Percentiles rank a stretch among this genome's conserved stretches.
These are phyloP conservation scores for Pestalotiopsis sp. DNA, from an alignment of 2,329 filamentous ascomycete genomes.

Conservation along the genomic window DNA sequence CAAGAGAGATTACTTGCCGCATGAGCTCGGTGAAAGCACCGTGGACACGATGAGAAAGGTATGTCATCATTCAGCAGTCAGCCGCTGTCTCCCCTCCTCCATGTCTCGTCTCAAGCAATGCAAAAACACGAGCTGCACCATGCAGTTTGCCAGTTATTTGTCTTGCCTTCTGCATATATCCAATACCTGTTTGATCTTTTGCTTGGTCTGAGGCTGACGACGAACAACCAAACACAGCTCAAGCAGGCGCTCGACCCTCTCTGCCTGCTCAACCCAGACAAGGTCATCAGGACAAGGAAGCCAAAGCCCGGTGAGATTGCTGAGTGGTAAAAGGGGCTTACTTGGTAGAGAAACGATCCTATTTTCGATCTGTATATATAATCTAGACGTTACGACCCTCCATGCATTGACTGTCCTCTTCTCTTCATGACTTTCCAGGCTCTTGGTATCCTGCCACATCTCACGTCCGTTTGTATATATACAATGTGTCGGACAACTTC, in stretches of 20 bases:
- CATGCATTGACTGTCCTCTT: not conserved
- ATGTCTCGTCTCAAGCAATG: not conserved
- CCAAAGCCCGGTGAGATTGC: conserved; percentile 50
- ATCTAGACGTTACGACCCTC: not conserved
- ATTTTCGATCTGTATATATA: not conserved
- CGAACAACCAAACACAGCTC: conserved; percentile 50
- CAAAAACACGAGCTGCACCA: not conserved
- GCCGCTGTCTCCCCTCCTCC: not conserved
- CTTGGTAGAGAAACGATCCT: not conserved
- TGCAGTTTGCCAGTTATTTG: not conserved
- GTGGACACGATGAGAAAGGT: conserved; percentile 85
- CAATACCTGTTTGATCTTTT: not conserved
- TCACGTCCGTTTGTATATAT: no score
- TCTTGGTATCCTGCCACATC: no score
- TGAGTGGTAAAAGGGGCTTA: conserved; percentile 39
- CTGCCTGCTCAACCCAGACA: conserved; percentile 70
- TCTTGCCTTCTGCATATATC: not conserved
- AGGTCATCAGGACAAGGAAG: conserved; percentile 65
- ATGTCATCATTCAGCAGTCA: conserved; percentile 24
- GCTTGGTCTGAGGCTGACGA: not conserved
- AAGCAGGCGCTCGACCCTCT: conserved; percentile 81
- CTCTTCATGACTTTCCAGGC: not conserved
- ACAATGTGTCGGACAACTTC: no score
- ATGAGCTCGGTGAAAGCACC: conserved; percentile 74
- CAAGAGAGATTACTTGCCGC: conserved; percentile 80